These are phyloP conservation scores for Pseudogymnoascus sp. DNA, from an alignment of 2,329 filamentous ascomycete species.

Conservation along the genomic window DNA sequence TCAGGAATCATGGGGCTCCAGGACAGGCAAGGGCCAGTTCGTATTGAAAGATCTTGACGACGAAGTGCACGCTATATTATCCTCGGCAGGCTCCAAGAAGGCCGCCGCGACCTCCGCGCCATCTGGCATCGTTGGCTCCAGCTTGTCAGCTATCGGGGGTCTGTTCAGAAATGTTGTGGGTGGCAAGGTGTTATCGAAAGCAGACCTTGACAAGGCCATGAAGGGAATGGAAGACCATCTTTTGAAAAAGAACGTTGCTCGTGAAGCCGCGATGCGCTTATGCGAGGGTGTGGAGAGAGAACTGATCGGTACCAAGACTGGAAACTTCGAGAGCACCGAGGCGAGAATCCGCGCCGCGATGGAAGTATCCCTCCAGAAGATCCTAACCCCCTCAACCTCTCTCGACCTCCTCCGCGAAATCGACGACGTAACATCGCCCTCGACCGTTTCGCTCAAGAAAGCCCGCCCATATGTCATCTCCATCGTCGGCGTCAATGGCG, in stretches of 20 bases:
- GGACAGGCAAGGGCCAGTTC: conserved; percentile 82
- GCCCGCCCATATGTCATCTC: conserved; percentile 90
- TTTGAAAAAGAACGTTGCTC: conserved; percentile 89
- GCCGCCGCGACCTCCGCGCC: conserved; percentile 35
- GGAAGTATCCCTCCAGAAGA: conserved; percentile 87
- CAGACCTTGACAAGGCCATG: conserved; percentile 84
- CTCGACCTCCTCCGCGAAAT: conserved; percentile 93
- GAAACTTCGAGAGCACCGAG: conserved; percentile 82
- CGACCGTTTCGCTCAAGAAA: conserved; percentile 52
- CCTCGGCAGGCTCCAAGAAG: conserved; percentile 64
- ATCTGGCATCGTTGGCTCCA: conserved; percentile 65
- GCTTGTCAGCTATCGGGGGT: conserved; percentile 74
- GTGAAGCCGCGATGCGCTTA: conserved; percentile 83
- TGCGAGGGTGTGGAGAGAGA: conserved; percentile 89
- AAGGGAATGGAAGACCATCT: conserved; percentile 95
- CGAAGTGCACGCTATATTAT: conserved; percentile 83
- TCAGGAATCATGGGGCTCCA: conserved; percentile 74
- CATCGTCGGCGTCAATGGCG: conserved; percentile 95
- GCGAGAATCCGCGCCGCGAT: conserved; percentile 76
- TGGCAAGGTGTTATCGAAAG: conserved; percentile 82
- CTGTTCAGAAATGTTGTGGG: conserved; percentile 93
- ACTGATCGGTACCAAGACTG: conserved; percentile 82
- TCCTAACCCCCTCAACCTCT: conserved; percentile 90
- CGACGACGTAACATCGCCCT: conserved; percentile 63
- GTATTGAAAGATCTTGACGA: conserved; percentile 88